Conservation (phyloP, 179 eudicot genomes). For the Vitellaria paradoxa region DNA sequence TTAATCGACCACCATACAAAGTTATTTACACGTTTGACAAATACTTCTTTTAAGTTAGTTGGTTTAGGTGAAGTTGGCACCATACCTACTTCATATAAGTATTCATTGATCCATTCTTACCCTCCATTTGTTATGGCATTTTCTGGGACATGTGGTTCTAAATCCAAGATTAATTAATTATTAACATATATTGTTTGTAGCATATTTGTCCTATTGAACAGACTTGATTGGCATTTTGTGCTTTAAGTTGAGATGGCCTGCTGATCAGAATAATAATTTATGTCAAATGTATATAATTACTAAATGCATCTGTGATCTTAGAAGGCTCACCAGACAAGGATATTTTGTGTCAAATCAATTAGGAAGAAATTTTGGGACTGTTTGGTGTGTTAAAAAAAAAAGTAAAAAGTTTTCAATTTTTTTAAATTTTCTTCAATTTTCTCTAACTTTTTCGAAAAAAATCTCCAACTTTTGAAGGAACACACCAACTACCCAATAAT, state of each 20-base stretch:
- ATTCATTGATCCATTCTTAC: neutral
- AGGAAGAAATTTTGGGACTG: no score
- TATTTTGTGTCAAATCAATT: no score
- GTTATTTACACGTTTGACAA: neutral
- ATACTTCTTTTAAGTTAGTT: neutral
- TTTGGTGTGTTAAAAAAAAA: no score
- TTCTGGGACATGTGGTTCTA: neutral
- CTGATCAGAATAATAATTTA: neutral
- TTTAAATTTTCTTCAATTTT: no score
- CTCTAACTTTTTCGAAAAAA: no score
- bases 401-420: no score
- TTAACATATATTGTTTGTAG: neutral
- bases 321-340: no score
- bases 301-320: conserved; percentile 2
- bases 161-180: neutral
- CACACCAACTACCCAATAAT: no score
- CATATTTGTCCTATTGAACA: neutral
- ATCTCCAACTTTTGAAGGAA: no score
- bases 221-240: conserved; percentile 9
- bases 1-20: conserved; percentile 1
- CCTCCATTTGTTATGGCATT: neutral
- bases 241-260: neutral
- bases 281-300: neutral
- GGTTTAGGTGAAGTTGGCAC: conserved; percentile 13
- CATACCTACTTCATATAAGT: neutral